Evolutionary conservation across 495 filamentous ascomycete species (phyloP), one percentile per base, ranked within the genome.

Genomic region (Xylaria bambusicola): DNA sequence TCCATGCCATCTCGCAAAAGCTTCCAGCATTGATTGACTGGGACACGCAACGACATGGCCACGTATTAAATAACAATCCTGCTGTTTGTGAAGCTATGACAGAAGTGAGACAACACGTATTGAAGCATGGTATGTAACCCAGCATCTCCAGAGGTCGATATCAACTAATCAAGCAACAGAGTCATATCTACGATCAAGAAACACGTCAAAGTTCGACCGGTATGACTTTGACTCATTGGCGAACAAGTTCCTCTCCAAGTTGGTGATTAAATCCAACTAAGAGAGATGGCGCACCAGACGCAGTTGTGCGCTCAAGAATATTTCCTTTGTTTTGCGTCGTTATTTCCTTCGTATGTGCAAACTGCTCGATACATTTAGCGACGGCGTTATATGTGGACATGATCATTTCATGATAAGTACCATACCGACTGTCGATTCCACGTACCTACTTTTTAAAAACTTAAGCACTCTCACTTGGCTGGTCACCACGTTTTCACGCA

Each of bases 1-100:
- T 97, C 87, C 88, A 92, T 62, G 92, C 92, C 66, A 97, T 97
- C 72, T 96, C 92, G 6, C 91, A 95, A 75, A 95, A 96, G 75
- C 80, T 96, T 45, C 92, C 92, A 6, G 82, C 90, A 2, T 89
- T 97, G 69, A 86, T 83, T 52, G 92, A 97, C 63, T 97, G 92
- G 92, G 92, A 96, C 64, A 91, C 90, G 1, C 79, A 84, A 56
- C 88, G 92, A 73, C 92, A 97, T 67, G 90, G 93, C 55, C 87
- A 93, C 55, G 70, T 93, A 50, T 82, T 96, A 49, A 87, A 90
- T 75, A 93, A 91, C 63, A 96, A 97, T 74, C 82, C 81, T 4
- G 90, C 91, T 62, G 89, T 94, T 29, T 96, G 92, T 78, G 90
- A 93, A 62, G 91, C 92, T 40, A 89, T 97, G 90, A 94, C 89